Evolutionary conservation across 2,329 filamentous ascomycete species (phyloP), one percentile per base, ranked within the genome.

Genomic region (Scolecobasidium constrictum): DNA sequence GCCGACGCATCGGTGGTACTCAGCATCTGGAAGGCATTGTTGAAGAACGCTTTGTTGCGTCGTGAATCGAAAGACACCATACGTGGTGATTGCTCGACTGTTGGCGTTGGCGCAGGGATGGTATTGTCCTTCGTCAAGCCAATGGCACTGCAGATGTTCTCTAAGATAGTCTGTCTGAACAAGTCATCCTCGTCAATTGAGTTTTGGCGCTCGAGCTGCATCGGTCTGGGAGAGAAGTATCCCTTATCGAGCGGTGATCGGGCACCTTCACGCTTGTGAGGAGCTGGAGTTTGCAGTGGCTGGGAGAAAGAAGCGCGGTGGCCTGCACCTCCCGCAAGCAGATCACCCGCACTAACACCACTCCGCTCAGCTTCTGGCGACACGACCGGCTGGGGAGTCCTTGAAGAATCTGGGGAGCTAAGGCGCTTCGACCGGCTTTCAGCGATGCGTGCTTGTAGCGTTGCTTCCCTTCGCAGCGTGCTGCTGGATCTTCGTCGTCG

Each of bases 91-190:
- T 78, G 83, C 50, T 95, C 88, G 0, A 80, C 79, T 0, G 92
- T 95, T 39, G 80, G 78, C 0, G 73, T 67, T 51, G 83, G 83
- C 38, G 75, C 73, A 1, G 82, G 68, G 1, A 73, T 70, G 45
- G 80, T 76, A 26, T 78, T 78, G 3, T 72, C 74, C 22, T 79
- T 77, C 16, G 80, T 83, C 44, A 98, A 66, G 0, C 92, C 92
- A 47, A 98, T 83, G 0, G 87, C 83, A 56, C 90, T 95, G 63
- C 94, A 90, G 66, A 98, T 94, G 57, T 92, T 96, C 51, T 94
- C 86, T 17, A 96, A 66, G 13, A 98, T 86, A 0, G 87, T 93
- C 46, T 86, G 81, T 33, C 93, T 75, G 60, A 98, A 96, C 5
- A 94, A 63, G 37, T 81, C 77, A 53, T 95, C 90, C 56, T 96